These are phyloP conservation scores for Geopyxis carbonaria DNA, from an alignment of 495 filamentous ascomycete species.

Conservation along the genomic window DNA sequence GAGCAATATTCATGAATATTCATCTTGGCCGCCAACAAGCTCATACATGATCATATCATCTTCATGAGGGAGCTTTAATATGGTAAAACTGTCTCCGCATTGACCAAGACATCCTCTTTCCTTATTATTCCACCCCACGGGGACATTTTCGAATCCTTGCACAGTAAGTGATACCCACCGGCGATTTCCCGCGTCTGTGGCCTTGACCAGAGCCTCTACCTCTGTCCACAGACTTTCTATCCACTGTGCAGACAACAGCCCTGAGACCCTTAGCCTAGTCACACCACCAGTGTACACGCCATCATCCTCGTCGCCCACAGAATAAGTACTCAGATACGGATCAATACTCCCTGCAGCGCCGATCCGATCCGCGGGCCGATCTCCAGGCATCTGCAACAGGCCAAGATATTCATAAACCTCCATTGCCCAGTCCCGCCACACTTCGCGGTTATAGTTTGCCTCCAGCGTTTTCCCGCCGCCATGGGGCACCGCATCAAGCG, in stretches of 20 bases:
- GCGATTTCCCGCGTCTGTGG: background rate
- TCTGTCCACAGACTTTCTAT: constrained; percentile 14
- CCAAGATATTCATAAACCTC: constrained; percentile 74
- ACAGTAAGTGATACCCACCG: constrained; percentile 21
- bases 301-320: constrained; percentile 15
- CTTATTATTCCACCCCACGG: constrained; percentile 12
- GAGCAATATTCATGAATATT: too few relatives aligned
- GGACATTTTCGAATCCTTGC: constrained; percentile 22
- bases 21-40: constrained; percentile 18
- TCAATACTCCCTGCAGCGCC: constrained; percentile 51
- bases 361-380: constrained; percentile 48
- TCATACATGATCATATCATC: constrained; percentile 13
- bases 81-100: constrained; percentile 22
- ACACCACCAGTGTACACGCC: constrained; percentile 1
- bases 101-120: constrained; percentile 13
- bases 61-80: constrained; percentile 10
- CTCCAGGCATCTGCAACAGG: constrained; percentile 40
- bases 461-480: constrained; percentile 37
- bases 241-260: constrained; percentile 17
- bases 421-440: constrained; percentile 32
- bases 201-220: constrained; percentile 7
- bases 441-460: constrained; percentile 19
- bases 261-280: constrained; percentile 13
- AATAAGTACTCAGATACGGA: constrained; percentile 65
- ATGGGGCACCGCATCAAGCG: constrained; percentile 27